A percentile compares a stretch with the other conserved stretches of the same genome.
These are phyloP conservation scores for Cutaneotrichosporon arboriforme DNA, from an alignment of 1,284 basidiomycete genomes.

Conservation along the genomic window DNA sequence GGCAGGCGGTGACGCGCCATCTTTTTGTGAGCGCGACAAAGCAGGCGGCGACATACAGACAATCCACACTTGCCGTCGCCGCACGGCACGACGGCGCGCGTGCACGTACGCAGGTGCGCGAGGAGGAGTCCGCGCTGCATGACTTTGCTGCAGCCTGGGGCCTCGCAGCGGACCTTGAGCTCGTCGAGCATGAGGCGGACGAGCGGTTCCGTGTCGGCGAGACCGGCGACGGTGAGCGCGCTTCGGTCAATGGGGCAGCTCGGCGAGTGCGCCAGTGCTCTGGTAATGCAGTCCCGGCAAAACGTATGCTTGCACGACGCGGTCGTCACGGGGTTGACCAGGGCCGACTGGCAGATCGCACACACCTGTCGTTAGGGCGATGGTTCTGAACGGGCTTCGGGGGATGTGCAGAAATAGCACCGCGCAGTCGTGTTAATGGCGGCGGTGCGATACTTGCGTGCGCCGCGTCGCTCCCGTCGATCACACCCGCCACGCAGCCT, in stretches of 20 bases:
- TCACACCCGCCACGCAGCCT: no score
- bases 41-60: conserved; percentile 51
- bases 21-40: conserved; percentile 14
- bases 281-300: conserved; percentile 66
- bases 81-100: conserved; percentile 57
- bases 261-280: conserved; percentile 53
- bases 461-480: no score
- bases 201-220: conserved; percentile 22
- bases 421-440: neutral
- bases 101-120: conserved; percentile 62
- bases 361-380: conserved; percentile 57
- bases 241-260: conserved; percentile 78
- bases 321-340: conserved; percentile 64
- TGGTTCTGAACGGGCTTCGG: neutral
- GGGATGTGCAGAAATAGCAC: no score
- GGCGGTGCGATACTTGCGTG: no score
- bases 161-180: conserved; percentile 65
- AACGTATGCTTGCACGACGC: conserved; percentile 73
- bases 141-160: conserved; percentile 54
- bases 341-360: conserved; percentile 78
- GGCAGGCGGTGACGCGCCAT: conserved; percentile 33
- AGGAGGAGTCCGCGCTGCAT: conserved; percentile 66
- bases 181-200: conserved; percentile 64
- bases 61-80: conserved; percentile 38
- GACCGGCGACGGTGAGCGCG: conserved; percentile 48